Conservation (phyloP, 257 asterid species). For the Solanum chmielewskii region DNA sequence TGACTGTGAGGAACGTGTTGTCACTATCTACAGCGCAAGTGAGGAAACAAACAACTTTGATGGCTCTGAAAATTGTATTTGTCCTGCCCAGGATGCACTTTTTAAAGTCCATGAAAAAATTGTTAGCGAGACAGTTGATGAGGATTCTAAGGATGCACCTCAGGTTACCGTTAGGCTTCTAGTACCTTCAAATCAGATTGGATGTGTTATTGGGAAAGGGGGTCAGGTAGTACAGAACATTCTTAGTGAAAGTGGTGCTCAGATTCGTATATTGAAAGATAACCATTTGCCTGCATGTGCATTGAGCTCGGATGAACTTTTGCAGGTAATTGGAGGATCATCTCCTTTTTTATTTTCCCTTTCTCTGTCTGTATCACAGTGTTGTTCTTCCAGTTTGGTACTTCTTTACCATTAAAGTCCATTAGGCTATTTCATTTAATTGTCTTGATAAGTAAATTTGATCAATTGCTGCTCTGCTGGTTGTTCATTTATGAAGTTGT, state of each 20-base stretch:
- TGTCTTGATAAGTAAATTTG: not conserved
- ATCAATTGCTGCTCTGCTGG: not conserved
- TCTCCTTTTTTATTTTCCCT: not conserved
- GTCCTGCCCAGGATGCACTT: conserved; percentile 93
- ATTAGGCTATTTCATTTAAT: not conserved
- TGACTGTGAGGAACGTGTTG: conserved; percentile 74
- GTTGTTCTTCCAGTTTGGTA: not conserved
- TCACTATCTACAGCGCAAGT: conserved; percentile 65
- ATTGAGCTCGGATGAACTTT: conserved; percentile 80
- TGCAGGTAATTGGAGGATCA: conserved; percentile 47
- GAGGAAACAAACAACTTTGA: conserved; percentile 74
- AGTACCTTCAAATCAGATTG: conserved; percentile 94
- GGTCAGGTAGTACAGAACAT: conserved; percentile 82
- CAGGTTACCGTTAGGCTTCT: conserved; percentile 62
- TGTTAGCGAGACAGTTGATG: conserved; percentile 44
- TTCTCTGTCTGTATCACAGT: not conserved
- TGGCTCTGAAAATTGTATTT: conserved; percentile 37
- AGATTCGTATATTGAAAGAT: conserved; percentile 80
- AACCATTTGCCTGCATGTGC: conserved; percentile 84
- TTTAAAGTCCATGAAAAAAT: conserved; percentile 84
- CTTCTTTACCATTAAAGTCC: not conserved
- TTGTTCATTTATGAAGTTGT: not conserved
- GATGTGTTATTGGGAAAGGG: conserved; percentile 90
- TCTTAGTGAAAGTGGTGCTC: conserved; percentile 84
- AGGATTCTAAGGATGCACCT: conserved; percentile 47